Percentiles rank a stretch among this genome's conserved stretches.
Conservation (phyloP, 495 filamentous ascomycete species). For the Parmelia sp. region DNA sequence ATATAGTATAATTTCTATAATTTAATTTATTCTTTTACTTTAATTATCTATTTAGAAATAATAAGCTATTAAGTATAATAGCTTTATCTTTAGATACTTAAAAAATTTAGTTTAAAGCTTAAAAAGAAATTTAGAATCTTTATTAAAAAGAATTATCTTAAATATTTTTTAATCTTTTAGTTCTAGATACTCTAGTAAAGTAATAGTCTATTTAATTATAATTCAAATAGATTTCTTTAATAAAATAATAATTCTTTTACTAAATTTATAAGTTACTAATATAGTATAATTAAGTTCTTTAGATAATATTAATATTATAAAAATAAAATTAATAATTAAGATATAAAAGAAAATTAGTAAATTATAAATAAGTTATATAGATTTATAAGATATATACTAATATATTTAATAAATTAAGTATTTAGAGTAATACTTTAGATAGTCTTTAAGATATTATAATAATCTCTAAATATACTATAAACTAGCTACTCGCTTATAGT, state of each 20-base stretch:
- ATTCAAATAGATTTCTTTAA: neutral
- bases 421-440: too few relatives aligned
- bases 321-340: too few relatives aligned
- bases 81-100: constrained; percentile 19
- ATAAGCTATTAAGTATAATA: constrained; percentile 8
- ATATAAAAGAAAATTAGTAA: neutral
- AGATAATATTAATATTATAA: too few relatives aligned
- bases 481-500: neutral
- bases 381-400: too few relatives aligned
- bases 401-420: too few relatives aligned
- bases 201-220: neutral
- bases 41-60: constrained; percentile 5
- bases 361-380: neutral
- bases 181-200: neutral
- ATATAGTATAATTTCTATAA: too few relatives aligned
- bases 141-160: neutral
- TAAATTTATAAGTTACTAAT: constrained; percentile 2
- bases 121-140: neutral
- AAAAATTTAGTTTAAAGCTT: too few relatives aligned
- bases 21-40: constrained; percentile 14
- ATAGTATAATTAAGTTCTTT: neutral
- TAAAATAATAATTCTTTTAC: neutral
- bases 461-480: too few relatives aligned
- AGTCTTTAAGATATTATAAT: too few relatives aligned
- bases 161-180: neutral